Evolutionary conservation across 495 filamentous ascomycete species (phyloP), one percentile per base, ranked within the genome.

Genomic region (Poronia punctata): DNA sequence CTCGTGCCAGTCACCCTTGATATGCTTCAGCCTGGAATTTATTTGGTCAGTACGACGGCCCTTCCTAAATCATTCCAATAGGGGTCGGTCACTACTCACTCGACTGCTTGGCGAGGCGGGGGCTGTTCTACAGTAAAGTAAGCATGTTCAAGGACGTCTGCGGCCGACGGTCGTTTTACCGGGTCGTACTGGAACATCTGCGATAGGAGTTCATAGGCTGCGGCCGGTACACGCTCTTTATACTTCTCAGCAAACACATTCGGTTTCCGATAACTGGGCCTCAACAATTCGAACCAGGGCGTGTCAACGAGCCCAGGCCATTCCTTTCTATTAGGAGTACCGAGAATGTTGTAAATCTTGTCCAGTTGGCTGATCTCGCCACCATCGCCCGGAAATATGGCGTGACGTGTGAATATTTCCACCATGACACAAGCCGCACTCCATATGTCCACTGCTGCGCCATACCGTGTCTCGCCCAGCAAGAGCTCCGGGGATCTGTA

Each of bases 1-100:
- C 56, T 99, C 93, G 52, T 99, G 93, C 93, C 93, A 99, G 50
- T 99, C 93, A 27, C 93, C 93, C 55, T 88, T 76, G 16, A 97
- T 74, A 46, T 85, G 74, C 45, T 82, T 76, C 40, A 99, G 72
- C 51, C 86, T 93, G 37, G 20, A 26, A 10, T n/a, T 17, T 7
- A 7, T 15, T 55, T 45, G 43, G 52, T 60, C 30, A 52, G 38
- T 18, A 33, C 11, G 16, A 14, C 9, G 38, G n/a, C n/a, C n/a
- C n/a, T n/a, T n/a, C n/a, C n/a, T n/a, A n/a, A 33, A 16, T 26
- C 42, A 31, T 33, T n/a, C 1, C 9, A 1, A 15, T 20, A 36
- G 4, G 30, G 35, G 34, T 10, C 16, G 16, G 34, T 15, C n/a
- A 14, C 26, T 29, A 78, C 85, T 60, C 78, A 93, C 83, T 93